phyloP scores from a whole-genome alignment of 306 rosid genomes.

The Trichosanthes cucumerina region DNA sequence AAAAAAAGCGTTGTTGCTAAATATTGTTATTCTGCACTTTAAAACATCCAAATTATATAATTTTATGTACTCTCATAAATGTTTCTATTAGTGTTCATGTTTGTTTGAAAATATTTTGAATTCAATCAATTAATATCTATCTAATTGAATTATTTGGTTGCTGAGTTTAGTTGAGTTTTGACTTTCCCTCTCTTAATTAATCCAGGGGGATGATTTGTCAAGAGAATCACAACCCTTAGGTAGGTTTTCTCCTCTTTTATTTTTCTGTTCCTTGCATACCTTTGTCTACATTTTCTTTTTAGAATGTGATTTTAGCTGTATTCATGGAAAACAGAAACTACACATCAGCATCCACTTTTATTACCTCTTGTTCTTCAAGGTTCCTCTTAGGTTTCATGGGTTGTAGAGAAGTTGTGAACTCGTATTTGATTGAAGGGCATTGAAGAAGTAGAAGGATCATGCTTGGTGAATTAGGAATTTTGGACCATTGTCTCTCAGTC shows the following conservation, averaged over 20 bases:
- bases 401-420: neutral
- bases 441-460: neutral
- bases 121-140: neutral
- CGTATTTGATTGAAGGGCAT: neutral
- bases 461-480: neutral
- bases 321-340: neutral
- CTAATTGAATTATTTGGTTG: neutral
- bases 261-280: conserved; percentile 7
- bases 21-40: neutral
- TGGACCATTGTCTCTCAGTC: neutral
- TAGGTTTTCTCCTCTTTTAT: conserved; percentile 20
- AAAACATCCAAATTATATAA: neutral
- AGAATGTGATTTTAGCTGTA: neutral
- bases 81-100: neutral
- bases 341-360: neutral
- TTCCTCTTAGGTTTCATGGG: neutral
- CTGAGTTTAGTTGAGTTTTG: neutral
- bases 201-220: conserved; percentile 45
- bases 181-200: conserved; percentile 14
- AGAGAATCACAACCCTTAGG: conserved; percentile 30
- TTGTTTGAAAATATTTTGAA: neutral
- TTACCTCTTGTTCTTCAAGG: neutral
- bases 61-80: neutral
- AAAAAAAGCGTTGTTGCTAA: neutral
- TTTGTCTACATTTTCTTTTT: neutral